phyloP scores from a whole-genome alignment of 106 monocot species.

The Iris macrosiphon region DNA sequence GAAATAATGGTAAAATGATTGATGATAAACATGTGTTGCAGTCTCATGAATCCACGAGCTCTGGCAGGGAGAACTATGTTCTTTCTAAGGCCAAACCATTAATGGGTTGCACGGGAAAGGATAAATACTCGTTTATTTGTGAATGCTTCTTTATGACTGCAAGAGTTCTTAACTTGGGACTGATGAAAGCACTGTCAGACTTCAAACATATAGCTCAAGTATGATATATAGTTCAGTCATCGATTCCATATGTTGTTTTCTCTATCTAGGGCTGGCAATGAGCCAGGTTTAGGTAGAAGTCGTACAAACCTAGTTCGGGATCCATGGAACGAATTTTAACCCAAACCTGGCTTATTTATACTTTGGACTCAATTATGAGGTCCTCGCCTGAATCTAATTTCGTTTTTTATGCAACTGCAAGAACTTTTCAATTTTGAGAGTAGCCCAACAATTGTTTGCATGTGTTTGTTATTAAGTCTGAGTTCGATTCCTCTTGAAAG shows the following conservation, averaged over 20 bases:
- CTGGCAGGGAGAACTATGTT: slow-evolving; percentile 27
- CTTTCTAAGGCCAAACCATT: slow-evolving; percentile 23
- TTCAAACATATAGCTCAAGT: slow-evolving; percentile 85
- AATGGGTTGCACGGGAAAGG: slow-evolving; percentile 20
- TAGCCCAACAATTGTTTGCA: too few relatives aligned
- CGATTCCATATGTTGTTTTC: neutral
- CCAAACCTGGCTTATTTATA: too few relatives aligned
- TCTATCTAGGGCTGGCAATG: too few relatives aligned
- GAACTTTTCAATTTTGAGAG: too few relatives aligned
- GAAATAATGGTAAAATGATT: slow-evolving; percentile 1
- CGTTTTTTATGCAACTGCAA: too few relatives aligned
- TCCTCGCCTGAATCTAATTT: too few relatives aligned
- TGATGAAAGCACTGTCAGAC: slow-evolving; percentile 85
- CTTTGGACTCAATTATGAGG: too few relatives aligned
- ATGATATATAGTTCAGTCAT: neutral
- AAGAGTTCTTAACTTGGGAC: slow-evolving; percentile 82
- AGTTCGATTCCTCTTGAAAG: too few relatives aligned
- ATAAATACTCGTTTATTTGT: slow-evolving; percentile 95
- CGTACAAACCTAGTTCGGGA: too few relatives aligned
- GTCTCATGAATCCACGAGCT: slow-evolving; percentile 59
- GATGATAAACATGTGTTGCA: slow-evolving; percentile 32
- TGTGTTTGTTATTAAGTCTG: too few relatives aligned
- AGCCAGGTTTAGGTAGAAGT: too few relatives aligned
- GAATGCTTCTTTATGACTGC: slow-evolving; percentile 99
- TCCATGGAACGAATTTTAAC: too few relatives aligned